Conservation (phyloP, 108 stramenopile species). For the Nitzschia sp. region DNA sequence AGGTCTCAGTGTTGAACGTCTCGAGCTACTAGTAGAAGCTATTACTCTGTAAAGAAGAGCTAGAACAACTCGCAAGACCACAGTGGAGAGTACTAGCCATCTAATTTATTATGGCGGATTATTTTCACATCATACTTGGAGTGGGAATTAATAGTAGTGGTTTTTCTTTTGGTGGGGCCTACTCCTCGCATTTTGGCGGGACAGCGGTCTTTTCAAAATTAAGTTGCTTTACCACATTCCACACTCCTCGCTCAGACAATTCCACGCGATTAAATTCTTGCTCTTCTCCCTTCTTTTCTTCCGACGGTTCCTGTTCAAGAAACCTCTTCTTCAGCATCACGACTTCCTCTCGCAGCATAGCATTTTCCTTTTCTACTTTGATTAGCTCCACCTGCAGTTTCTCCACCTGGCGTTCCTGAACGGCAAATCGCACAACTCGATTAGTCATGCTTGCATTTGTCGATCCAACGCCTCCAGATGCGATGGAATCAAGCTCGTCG, state of each 20-base stretch:
- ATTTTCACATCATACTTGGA: neutral
- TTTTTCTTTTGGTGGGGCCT: too few species aligned
- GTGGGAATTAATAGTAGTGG: neutral
- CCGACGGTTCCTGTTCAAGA: neutral
- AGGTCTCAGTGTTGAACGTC: too few species aligned
- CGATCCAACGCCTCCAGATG: slow-evolving; percentile 20
- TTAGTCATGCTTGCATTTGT: neutral
- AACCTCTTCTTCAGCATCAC: slow-evolving; percentile 5
- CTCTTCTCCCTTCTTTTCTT: slow-evolving; percentile 24
- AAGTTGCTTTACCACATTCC: neutral
- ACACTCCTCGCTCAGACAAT: neutral
- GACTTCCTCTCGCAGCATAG: slow-evolving; percentile 11
- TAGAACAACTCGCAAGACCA: too few species aligned
- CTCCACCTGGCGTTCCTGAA: slow-evolving; percentile 19
- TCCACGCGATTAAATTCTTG: neutral
- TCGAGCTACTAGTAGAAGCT: too few species aligned
- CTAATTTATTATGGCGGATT: too few species aligned
- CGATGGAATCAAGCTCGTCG: slow-evolving; percentile 71
- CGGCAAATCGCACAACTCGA: slow-evolving; percentile 25
- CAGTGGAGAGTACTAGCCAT: too few species aligned
- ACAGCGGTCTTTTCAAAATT: neutral
- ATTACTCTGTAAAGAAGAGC: too few species aligned
- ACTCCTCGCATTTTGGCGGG: too few species aligned
- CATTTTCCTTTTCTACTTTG: slow-evolving; percentile 23
- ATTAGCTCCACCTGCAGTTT: slow-evolving; percentile 14